Conservation (phyloP, 1,284 basidiomycete genomes). For the Marasmius tenuissimus region DNA sequence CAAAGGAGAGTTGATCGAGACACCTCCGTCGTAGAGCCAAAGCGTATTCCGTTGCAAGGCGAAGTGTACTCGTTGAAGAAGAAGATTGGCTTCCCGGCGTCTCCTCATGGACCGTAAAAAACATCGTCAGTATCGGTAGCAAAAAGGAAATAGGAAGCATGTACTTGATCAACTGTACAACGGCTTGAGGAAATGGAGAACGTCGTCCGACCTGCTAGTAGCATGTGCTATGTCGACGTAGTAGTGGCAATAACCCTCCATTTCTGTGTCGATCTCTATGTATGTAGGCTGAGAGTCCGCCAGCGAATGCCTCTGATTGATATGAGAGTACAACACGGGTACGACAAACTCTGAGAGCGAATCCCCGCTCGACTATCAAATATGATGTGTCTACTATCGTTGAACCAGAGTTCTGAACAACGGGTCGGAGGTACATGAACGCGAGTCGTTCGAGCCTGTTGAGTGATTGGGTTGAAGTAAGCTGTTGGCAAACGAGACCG, state of each 20-base stretch:
- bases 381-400: no score
- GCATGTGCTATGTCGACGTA: no score
- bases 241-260: no score
- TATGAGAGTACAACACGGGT: conserved; percentile 40
- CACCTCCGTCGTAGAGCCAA: no score
- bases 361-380: conserved; percentile 28
- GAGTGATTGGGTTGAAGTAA: no score
- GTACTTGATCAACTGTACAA: conserved; percentile 56
- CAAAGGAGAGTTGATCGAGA: no score
- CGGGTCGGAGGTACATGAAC: background rate
- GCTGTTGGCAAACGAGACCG: no score
- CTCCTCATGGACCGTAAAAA: conserved; percentile 12
- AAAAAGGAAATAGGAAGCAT: conserved; percentile 13
- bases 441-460: background rate
- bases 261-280: background rate
- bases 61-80: no score
- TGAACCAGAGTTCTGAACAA: conserved; percentile 31
- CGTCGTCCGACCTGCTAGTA: no score
- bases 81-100: conserved; percentile 36
- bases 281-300: conserved; percentile 32
- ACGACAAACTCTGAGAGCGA: conserved; percentile 44
- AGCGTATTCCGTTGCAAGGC: no score
- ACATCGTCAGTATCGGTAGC: background rate
- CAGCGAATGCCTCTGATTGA: conserved; percentile 43
- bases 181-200: conserved; percentile 39